Evolutionary conservation across 2,329 filamentous ascomycete genomes (phyloP), one percentile per base, ranked within the genome.

Genomic region (Penicillium sp.): DNA sequence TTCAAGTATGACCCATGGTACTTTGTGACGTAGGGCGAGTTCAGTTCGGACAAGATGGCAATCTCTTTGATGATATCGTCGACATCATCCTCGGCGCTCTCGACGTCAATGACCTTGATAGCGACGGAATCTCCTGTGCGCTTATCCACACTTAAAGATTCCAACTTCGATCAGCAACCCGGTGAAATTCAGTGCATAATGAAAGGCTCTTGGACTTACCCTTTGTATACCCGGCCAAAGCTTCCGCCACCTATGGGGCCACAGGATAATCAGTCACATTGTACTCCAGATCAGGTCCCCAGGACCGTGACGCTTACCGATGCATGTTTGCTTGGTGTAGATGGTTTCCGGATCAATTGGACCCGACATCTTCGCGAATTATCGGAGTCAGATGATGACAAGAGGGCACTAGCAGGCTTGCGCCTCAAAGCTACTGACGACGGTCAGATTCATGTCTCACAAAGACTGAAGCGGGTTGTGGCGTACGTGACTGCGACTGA

Each of bases 51-150:
- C 47, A 99, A 80, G 63, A 99, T 97, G 59, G 92, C 90, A 61
- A 99, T 97, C 74, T 99, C 93, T 70, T 95, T 90, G 69, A 97
- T 96, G 63, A 99, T 99, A 73, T 99, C 93, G 75, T 97, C 93
- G 61, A 99, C 92, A 74, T 99, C 93, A 71, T 99, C 93, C 73
- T 99, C 93, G 64, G 93, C 93, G 75, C 93, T 96, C 73, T 99
- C 93, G 59, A 99, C 93, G 65, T 99, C 93, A 69, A 99, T 97
- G 64, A 99, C 80, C 73, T 99, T 99, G 77, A 99, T 99, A 25
- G 93, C 93, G 42, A 99, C 93, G 11, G 92, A 86, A 65, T 95
- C 87, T 31, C 93, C 93, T 14, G 87, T 95, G 43, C 89, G 84
- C 67, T 93, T 95, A 75, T 97, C 92, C 58, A 97, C 89, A 51